Evolutionary conservation across 2,329 filamentous ascomycete genomes (phyloP).

Genomic region (Geosmithia morbida): DNA sequence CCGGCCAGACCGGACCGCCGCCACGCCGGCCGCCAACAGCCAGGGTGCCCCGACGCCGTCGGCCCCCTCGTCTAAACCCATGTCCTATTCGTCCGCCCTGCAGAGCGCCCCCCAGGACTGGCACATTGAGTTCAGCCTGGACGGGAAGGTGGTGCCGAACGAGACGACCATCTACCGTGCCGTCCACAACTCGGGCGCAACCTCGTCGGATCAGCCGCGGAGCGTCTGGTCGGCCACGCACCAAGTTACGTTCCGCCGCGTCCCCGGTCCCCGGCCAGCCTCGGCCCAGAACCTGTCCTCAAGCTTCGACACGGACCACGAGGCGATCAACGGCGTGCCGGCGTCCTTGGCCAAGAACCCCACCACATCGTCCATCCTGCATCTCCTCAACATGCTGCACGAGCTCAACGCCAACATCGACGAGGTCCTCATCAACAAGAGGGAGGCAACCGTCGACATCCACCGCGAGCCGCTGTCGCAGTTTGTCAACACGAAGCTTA

Average conservation of each 20-base stretch:
- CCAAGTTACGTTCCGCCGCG: conserved; percentile 80
- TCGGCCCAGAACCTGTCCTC: conserved; percentile 46
- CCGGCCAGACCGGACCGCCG: conserved; percentile 23
- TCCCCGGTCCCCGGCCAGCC: conserved; percentile 65
- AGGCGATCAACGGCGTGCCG: conserved; percentile 50
- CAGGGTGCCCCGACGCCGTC: conserved; percentile 32
- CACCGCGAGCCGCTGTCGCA: conserved; percentile 76
- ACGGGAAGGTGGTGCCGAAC: conserved; percentile 69
- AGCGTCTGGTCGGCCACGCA: conserved; percentile 87
- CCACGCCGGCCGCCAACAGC: conserved; percentile 20
- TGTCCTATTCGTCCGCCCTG: conserved; percentile 75
- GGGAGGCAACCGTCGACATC: conserved; percentile 51
- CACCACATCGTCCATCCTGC: conserved; percentile 74
- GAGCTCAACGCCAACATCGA: conserved; percentile 88
- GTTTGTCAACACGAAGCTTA: conserved; percentile 97
- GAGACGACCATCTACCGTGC: conserved; percentile 95
- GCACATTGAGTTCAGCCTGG: conserved; percentile 92
- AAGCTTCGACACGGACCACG: conserved; percentile 31
- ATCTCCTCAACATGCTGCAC: conserved; percentile 78
- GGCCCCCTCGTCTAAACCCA: conserved; percentile 46
- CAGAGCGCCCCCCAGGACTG: conserved; percentile 77
- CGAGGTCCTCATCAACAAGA: conserved; percentile 68
- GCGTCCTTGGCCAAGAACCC: conserved; percentile 71
- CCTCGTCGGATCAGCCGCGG: conserved; percentile 49
- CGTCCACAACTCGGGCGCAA: conserved; percentile 50